Percentiles rank a stretch among this genome's conserved stretches.
Conservation (phyloP, 1,284 basidiomycete species). For the Trametes versicolor region DNA sequence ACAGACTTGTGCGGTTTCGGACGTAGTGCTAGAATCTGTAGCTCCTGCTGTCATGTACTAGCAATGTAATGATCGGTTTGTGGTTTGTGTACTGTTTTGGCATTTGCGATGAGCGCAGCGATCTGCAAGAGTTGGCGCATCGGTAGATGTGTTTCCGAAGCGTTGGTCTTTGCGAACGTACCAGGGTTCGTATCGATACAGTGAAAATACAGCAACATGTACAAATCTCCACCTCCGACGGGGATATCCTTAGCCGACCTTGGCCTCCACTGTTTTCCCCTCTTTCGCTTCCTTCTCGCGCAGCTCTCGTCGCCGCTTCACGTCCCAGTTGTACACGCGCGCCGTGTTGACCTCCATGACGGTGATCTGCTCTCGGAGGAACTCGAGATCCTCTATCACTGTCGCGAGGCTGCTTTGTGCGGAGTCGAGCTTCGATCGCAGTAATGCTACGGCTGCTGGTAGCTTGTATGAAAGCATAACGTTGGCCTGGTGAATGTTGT, state of each 20-base stretch:
- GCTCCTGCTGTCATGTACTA: background rate
- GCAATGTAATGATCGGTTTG: conserved; percentile 6
- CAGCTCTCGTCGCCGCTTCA: conserved; percentile 79
- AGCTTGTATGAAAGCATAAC: conserved; percentile 97
- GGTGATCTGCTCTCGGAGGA: conserved; percentile 94
- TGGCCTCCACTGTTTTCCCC: conserved; percentile 27
- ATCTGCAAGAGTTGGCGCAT: too few species aligned
- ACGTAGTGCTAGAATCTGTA: conserved; percentile 15
- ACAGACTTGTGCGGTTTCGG: conserved; percentile 9
- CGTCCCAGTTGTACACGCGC: conserved; percentile 96
- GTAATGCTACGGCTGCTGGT: conserved; percentile 80
- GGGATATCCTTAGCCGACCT: conserved; percentile 13
- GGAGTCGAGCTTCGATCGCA: conserved; percentile 80
- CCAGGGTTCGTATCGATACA: background rate
- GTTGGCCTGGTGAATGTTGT: conserved; percentile 76
- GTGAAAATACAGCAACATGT: conserved; percentile 10
- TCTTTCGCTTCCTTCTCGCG: conserved; percentile 54
- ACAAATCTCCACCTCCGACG: background rate
- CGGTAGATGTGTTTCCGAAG: too few species aligned
- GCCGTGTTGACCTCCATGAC: conserved; percentile 99
- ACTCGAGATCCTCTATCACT: conserved; percentile 91
- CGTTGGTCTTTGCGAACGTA: background rate
- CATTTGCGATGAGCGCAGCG: too few species aligned
- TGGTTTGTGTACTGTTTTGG: too few species aligned
- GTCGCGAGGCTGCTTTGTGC: conserved; percentile 78